Conservation (phyloP, 257 asterid species). For the Solanum boliviense region DNA sequence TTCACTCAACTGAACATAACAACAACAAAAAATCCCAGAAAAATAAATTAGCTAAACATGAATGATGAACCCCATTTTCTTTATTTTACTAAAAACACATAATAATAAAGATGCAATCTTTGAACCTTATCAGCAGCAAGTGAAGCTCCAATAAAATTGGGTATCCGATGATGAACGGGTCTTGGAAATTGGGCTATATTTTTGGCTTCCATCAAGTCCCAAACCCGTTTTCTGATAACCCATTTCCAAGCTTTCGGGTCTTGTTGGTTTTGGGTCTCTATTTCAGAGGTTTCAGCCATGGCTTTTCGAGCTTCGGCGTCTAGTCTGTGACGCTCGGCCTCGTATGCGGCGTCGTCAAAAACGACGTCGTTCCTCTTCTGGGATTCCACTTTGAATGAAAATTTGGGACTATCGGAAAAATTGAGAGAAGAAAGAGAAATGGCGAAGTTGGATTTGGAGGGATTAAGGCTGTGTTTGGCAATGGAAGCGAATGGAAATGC, state of each 20-base stretch:
- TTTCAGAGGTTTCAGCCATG: conserved; percentile 53
- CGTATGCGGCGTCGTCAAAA: conserved; percentile 62
- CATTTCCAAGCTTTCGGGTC: conserved; percentile 93
- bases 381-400: conserved; percentile 7
- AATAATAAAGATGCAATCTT: not conserved
- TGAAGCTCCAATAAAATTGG: conserved; percentile 66
- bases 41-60: too few relatives aligned
- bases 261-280: conserved; percentile 25
- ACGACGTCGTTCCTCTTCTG: conserved; percentile 16
- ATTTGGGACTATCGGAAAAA: not conserved
- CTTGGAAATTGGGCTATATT: conserved; percentile 84
- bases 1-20: conserved; percentile 46
- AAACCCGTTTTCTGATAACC: conserved; percentile 66
- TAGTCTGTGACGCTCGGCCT: conserved; percentile 60
- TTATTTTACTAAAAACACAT: not conserved
- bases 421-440: conserved; percentile 1
- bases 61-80: not conserved
- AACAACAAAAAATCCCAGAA: not conserved
- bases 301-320: conserved; percentile 66
- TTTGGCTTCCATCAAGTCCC: conserved; percentile 83
- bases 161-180: conserved; percentile 93
- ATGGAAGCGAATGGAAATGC: conserved; percentile 12
- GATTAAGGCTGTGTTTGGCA: conserved; percentile 6
- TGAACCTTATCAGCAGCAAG: conserved; percentile 59
- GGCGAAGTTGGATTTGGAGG: conserved; percentile 11